phyloP scores from a whole-genome alignment of 2,329 filamentous ascomycete genomes.

The Rhinocladiella similis region DNA sequence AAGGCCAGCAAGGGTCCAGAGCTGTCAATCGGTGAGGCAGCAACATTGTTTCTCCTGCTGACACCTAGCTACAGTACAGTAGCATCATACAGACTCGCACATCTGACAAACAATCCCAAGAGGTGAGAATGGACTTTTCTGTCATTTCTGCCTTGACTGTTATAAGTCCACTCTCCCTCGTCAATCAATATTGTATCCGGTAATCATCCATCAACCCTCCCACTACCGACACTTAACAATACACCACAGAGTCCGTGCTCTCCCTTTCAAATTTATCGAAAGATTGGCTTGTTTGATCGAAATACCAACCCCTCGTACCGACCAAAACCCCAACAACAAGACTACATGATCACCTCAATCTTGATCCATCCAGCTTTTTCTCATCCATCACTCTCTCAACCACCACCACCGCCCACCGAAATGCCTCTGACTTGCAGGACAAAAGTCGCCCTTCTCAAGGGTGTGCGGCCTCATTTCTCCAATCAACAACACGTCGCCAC shows the following conservation, averaged over 20 bases:
- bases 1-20: conserved; percentile 1
- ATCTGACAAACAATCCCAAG: neutral
- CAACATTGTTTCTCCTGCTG: no score
- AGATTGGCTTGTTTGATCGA: neutral
- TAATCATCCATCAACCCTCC: conserved; percentile 2
- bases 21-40: neutral
- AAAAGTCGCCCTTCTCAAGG: conserved; percentile 24
- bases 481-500: conserved; percentile 15
- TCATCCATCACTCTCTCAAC: neutral
- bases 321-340: neutral
- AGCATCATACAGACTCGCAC: neutral
- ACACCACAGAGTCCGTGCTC: conserved; percentile 2
- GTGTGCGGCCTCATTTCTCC: conserved; percentile 21
- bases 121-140: no score
- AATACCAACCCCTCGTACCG: conserved; percentile 13
- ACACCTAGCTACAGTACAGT: neutral
- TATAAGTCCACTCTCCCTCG: neutral
- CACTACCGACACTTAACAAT: neutral
- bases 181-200: neutral
- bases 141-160: no score
- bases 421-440: conserved; percentile 25
- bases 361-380: neutral
- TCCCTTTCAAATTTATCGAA: conserved; percentile 9
- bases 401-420: neutral
- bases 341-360: conserved; percentile 5